Base-by-base conservation (phyloP, 768 basidiomycete species). In the Termitomyces sp. region DNA sequence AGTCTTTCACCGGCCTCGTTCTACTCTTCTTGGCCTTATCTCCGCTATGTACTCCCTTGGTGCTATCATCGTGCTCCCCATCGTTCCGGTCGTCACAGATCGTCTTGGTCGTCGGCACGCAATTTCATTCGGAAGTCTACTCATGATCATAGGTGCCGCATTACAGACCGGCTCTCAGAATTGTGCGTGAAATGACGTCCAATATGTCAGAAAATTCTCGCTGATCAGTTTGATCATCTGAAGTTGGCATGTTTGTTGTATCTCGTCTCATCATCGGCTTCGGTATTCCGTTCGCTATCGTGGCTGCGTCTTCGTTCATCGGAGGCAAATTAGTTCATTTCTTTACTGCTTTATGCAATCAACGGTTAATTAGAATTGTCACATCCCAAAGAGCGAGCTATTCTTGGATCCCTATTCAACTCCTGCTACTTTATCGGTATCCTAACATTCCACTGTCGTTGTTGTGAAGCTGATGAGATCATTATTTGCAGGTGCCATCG, bases 331-430 rank as follows among this genome's bases (percentile, higher is more conserved):
- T 22, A 16, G 11, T 7, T 18, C 28, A 50, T 28, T 11, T 40
- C 6, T 24, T 46, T 13, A 22, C 18, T 24, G 33, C 7, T 16
- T 39, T 40, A 3, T 12, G 15, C 7, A 38, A 35, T 28, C 18
- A 16, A 40, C 15, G 2, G 28, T 24, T 52, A 11, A 22, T 2
- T 38, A 78, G 88, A 91, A 70, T 76, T 90, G 16, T 82, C 87
- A 0, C 85, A 88, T 72, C 88, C 88, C 0, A 87, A 85, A 57
- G 88, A 90, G 73, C 85, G 89, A 54, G 85, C 84, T 2, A 80
- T 82, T 7, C 67, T 91, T 20, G 87, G 86, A 9, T 85, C 85
- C 4, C 73, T 86, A 1, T 87, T 84, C 75, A 87, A 86, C 70
- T 77, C 85, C 0, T 85, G 82, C 60, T 89, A 84, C 75, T 86